Evolutionary conservation across 805 yeast species (phyloP).

Genomic region (Kazachstania viticola): DNA sequence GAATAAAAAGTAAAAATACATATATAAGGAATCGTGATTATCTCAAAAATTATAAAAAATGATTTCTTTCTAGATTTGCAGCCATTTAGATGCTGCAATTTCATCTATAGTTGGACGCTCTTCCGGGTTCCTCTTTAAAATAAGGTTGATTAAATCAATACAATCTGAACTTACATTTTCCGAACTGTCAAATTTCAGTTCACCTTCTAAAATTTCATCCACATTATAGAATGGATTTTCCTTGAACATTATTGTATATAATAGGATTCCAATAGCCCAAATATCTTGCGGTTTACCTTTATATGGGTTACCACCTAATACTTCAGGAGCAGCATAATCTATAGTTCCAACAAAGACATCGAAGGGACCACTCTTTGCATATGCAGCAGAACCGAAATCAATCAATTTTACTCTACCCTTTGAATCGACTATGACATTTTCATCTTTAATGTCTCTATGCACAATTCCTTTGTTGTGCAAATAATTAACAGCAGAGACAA

Average conservation of each 20-base stretch:
- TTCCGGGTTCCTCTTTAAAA: slow-evolving; percentile 54
- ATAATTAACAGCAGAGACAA: slow-evolving; percentile 66
- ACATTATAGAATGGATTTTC: slow-evolving; percentile 92
- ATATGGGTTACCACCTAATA: slow-evolving; percentile 73
- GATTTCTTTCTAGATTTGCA: slow-evolving; percentile 18
- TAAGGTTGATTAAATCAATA: slow-evolving; percentile 44
- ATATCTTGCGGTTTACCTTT: slow-evolving; percentile 91
- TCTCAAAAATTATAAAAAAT: no score
- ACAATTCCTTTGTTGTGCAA: slow-evolving; percentile 76
- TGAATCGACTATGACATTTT: slow-evolving; percentile 77
- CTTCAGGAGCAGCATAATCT: slow-evolving; percentile 96
- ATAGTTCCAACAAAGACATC: slow-evolving; percentile 94
- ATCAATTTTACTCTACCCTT: slow-evolving; percentile 71
- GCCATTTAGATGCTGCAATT: slow-evolving; percentile 60
- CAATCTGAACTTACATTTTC: slow-evolving; percentile 41
- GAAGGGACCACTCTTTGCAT: slow-evolving; percentile 83
- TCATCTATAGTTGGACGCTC: slow-evolving; percentile 65
- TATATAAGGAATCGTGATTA: no score
- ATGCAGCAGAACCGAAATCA: slow-evolving; percentile 92
- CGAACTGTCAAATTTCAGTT: slow-evolving; percentile 38
- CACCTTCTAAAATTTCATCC: slow-evolving; percentile 88
- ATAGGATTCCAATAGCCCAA: slow-evolving; percentile 91
- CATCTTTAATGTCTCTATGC: slow-evolving; percentile 91
- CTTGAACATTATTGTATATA: slow-evolving; percentile 80
- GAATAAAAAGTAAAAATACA: no score